Conservation (phyloP, 1,139 yeast species). For the Spathaspora sp. region DNA sequence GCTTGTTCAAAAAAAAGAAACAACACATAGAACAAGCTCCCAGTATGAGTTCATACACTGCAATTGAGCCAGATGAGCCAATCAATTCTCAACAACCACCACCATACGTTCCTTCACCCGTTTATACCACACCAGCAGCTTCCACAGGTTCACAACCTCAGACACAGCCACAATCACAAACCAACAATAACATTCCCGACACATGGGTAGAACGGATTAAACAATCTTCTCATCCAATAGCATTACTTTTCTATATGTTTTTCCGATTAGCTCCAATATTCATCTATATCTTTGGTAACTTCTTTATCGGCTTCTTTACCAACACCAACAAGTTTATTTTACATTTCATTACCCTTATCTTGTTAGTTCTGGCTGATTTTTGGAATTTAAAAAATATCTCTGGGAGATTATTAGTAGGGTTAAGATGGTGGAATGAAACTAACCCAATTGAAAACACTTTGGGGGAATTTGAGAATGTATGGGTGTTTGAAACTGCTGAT, state of each 20-base stretch:
- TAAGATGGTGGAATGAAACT: slow-evolving; percentile 92
- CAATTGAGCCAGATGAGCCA: slow-evolving; percentile 31
- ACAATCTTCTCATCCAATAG: slow-evolving; percentile 82
- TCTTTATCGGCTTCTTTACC: slow-evolving; percentile 49
- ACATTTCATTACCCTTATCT: slow-evolving; percentile 73
- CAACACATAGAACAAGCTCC: neutral
- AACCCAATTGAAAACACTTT: slow-evolving; percentile 38
- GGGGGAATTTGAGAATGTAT: slow-evolving; percentile 65
- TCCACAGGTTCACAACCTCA: neutral
- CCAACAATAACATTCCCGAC: slow-evolving; percentile 11
- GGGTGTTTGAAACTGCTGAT: slow-evolving; percentile 90
- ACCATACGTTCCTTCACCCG: slow-evolving; percentile 6
- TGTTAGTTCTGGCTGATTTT: slow-evolving; percentile 83
- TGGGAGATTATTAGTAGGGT: slow-evolving; percentile 85
- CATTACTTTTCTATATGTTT: slow-evolving; percentile 61
- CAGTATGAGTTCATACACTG: slow-evolving; percentile 21
- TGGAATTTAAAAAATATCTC: slow-evolving; percentile 92
- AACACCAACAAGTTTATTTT: slow-evolving; percentile 60
- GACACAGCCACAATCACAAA: slow-evolving; percentile 2
- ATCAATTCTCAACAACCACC: slow-evolving; percentile 2
- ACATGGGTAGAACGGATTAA: slow-evolving; percentile 27
- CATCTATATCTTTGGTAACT: slow-evolving; percentile 67
- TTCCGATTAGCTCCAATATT: slow-evolving; percentile 65
- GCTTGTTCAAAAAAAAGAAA: neutral
- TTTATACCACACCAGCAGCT: slow-evolving; percentile 3